Conservation (phyloP, 2,329 filamentous ascomycete species). For the Hirsutella thompsonii region DNA sequence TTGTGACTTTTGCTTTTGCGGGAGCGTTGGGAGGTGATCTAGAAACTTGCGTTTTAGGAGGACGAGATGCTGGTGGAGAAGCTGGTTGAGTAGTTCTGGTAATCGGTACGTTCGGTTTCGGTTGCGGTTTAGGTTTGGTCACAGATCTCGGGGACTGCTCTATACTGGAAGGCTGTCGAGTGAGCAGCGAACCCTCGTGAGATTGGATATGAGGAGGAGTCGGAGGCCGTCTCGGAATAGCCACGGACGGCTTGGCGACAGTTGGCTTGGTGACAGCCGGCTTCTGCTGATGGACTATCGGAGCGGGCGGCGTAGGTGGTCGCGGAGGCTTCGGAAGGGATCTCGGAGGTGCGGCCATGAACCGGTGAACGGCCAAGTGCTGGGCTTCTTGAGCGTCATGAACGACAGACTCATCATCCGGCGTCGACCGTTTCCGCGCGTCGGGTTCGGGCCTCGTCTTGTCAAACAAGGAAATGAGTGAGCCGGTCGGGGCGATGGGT, state of each 20-base stretch:
- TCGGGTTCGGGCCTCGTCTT: constrained; percentile 4
- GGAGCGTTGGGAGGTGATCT: not conserved
- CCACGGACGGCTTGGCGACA: not conserved
- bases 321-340: not conserved
- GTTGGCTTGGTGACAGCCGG: too few relatives aligned
- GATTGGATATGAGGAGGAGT: constrained; percentile 1
- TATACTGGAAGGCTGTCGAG: not conserved
- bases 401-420: constrained; percentile 4
- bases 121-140: constrained; percentile 7
- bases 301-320: not conserved
- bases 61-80: not conserved
- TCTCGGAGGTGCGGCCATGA: constrained; percentile 2
- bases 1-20: not conserved
- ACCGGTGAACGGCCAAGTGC: not conserved
- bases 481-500: constrained; percentile 47
- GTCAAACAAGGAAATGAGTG: constrained; percentile 59
- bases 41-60: not conserved
- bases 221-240: not conserved
- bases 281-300: not conserved
- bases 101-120: constrained; percentile 1
- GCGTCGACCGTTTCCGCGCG: constrained; percentile 13
- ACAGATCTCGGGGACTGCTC: not conserved
- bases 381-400: not conserved
- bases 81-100: not conserved
- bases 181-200: not conserved